Evolutionary conservation across 192 early-diverging fungal genomes (phyloP), one percentile per base, ranked within the genome.

Genomic region (Umbelopsis isabellina): DNA sequence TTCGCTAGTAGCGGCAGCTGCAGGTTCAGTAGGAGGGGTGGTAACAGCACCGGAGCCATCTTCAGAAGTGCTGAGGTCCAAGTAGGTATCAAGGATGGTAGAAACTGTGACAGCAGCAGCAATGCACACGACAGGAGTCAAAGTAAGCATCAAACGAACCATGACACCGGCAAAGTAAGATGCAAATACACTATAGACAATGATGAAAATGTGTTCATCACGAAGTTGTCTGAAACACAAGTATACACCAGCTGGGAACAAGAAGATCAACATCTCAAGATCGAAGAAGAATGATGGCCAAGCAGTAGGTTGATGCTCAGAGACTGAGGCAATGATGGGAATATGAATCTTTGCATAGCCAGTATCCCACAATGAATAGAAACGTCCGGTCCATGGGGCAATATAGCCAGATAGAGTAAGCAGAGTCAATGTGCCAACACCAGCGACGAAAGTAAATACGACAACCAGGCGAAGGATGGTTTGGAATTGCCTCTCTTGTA

Each of bases 261-360:
- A 76, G 72, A 92, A 91, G 71, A 99, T 92, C n/a, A 99, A 86
- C 82, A 98, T 84, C 66, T 98, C 91, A 30, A 99, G 86, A 77
- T 99, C 98, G 81, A 99, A 99, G 85, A 99, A 99, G 86, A 98
- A 98, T 23, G 96, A 94, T 12, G 98, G 89, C 98, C 98, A 99
- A 0, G 98, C 89, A 5, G 98, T 99, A 22, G 98, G 98, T 79
- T 99, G 98, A 83, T 99, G 98, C 81, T 99, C 98, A 7, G 97
- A 99, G 37, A 99, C 98, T 21, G 98, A 99, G 0, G 98, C 98
- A 77, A 99, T 99, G 73, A 99, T 99, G 0, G 98, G 98, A 80
- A 99, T 99, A 75, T 99, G 90, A 65, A 92, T 95, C 84, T 99
- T 99, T 65, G 98, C 98, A 72, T 99, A 99, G n/a, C 94, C 95